phyloP scores from a whole-genome alignment of 257 asterid species.

The Nicotiana paniculata region DNA sequence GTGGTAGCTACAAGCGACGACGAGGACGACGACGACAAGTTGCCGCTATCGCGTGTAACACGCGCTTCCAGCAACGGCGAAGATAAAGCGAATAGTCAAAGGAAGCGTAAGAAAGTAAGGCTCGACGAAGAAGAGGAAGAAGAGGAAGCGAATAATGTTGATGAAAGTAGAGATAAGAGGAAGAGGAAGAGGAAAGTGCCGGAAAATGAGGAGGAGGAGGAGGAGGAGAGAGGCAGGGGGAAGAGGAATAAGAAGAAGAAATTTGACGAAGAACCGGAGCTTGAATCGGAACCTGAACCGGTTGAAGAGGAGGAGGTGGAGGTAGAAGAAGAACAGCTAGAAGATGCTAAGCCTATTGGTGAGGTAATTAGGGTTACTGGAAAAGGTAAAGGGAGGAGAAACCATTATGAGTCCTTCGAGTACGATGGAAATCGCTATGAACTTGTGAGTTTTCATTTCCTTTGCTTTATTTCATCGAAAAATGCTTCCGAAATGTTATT shows the following conservation, averaged over 20 bases:
- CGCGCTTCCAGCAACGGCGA: not conserved
- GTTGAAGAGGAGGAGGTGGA: conserved; percentile 7
- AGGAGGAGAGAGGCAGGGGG: conserved; percentile 8
- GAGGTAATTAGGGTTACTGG: conserved; percentile 60
- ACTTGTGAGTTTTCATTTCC: conserved; percentile 41
- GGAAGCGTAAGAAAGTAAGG: conserved; percentile 31
- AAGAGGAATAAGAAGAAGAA: conserved; percentile 25
- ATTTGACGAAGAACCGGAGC: conserved; percentile 36
- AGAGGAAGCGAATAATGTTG: conserved; percentile 22
- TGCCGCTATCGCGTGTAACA: not conserved
- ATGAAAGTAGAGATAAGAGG: conserved; percentile 2
- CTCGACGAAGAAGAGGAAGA: conserved; percentile 15
- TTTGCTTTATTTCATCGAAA: not conserved
- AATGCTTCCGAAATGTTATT: not conserved
- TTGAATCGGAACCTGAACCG: not conserved
- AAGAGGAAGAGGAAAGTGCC: conserved; percentile 21
- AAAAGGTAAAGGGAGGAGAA: conserved; percentile 50
- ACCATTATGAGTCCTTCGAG: conserved; percentile 49
- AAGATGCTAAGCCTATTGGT: conserved; percentile 69
- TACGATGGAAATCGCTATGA: conserved; percentile 67
- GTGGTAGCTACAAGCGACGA: conserved; percentile 5
- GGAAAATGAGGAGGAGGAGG: not conserved
- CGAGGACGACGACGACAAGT: conserved; percentile 1
- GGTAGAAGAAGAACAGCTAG: conserved; percentile 31
- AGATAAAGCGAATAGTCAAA: conserved; percentile 1